phyloP scores from a whole-genome alignment of 495 filamentous ascomycete species.

The Aspergillus cristatus region DNA sequence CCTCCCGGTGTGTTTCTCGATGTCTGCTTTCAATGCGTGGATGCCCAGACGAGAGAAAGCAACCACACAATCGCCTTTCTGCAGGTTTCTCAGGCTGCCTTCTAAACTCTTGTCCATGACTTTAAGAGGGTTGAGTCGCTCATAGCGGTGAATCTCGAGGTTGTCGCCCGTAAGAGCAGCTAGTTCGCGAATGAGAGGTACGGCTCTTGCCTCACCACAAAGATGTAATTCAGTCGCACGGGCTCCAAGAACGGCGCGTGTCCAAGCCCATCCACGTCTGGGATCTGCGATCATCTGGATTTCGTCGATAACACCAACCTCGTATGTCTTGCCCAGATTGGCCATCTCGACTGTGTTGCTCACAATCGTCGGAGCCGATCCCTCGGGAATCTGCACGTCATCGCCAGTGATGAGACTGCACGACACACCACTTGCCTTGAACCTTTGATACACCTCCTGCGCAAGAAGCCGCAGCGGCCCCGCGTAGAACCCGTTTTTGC shows the following conservation, averaged over 20 bases:
- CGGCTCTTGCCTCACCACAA: slow-evolving; percentile 79
- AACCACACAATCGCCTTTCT: slow-evolving; percentile 87
- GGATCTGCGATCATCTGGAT: slow-evolving; percentile 90
- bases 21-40: slow-evolving; percentile 66
- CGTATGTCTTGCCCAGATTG: slow-evolving; percentile 55
- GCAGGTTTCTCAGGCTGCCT: slow-evolving; percentile 53
- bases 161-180: slow-evolving; percentile 74
- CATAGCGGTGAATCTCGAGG: slow-evolving; percentile 68
- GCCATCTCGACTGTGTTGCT: slow-evolving; percentile 98
- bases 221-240: slow-evolving; percentile 84
- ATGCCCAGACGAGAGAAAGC: slow-evolving; percentile 74
- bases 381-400: slow-evolving; percentile 56
- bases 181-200: slow-evolving; percentile 72
- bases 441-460: slow-evolving; percentile 81
- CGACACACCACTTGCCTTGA: slow-evolving; percentile 61
- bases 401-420: slow-evolving; percentile 89
- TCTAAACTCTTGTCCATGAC: slow-evolving; percentile 51
- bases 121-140: slow-evolving; percentile 70
- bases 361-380: slow-evolving; percentile 42
- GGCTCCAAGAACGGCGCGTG: slow-evolving; percentile 78
- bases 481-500: slow-evolving; percentile 74
- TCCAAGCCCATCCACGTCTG: slow-evolving; percentile 93
- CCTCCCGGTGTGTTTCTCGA: slow-evolving; percentile 65
- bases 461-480: slow-evolving; percentile 86
- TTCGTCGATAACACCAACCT: slow-evolving; percentile 95